Evolutionary conservation across 2,329 filamentous ascomycete genomes (phyloP), one percentile per base, ranked within the genome.

Genomic region (Whalleya microplaca): DNA sequence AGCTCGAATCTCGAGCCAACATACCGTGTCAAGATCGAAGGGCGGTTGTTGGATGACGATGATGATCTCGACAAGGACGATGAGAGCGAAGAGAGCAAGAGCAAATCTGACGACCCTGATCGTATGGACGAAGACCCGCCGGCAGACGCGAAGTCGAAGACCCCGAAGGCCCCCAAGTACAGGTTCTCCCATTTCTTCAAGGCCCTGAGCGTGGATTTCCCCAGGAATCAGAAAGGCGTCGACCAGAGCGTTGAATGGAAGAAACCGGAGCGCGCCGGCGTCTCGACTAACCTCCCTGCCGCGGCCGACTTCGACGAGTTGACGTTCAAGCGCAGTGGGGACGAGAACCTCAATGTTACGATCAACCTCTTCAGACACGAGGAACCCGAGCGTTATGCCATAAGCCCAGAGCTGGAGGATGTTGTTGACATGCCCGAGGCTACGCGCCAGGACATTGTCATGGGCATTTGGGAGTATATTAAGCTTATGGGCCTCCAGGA

Each of bases 401-500:
- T 98, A 21, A 95, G 87, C 73, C 86, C 88, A 48, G 85, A 88
- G 55, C 79, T 99, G 45, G 88, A 92, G 10, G 90, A 96, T 48
- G 83, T 98, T 14, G 80, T 98, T 18, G 95, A 97, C 69, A 90
- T 91, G 68, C 82, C 87, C 47, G 92, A 96, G 73, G 94, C 92
- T 48, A 94, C 95, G 23, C 88, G 92, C 27, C 89, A 92, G 41
- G 92, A 95, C 60, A 89, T 93, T 6, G 87, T 96, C 23, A 91
- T 96, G 81, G 93, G 90, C 14, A 84, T 99, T 29, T 99, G 93
- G 92, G 93, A 97, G 71, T 99, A 99, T 69, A 90, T 96, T 64
- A 88, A 91, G 65, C 82, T 90, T 19, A 90, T 91, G 80, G 87
- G 88, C 18, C 79, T 99, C 45, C 92, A 96, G 72, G 94, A 97